Evolutionary conservation across 169 alveolate species (phyloP).

Genomic region (Amoebophrya sp.): DNA sequence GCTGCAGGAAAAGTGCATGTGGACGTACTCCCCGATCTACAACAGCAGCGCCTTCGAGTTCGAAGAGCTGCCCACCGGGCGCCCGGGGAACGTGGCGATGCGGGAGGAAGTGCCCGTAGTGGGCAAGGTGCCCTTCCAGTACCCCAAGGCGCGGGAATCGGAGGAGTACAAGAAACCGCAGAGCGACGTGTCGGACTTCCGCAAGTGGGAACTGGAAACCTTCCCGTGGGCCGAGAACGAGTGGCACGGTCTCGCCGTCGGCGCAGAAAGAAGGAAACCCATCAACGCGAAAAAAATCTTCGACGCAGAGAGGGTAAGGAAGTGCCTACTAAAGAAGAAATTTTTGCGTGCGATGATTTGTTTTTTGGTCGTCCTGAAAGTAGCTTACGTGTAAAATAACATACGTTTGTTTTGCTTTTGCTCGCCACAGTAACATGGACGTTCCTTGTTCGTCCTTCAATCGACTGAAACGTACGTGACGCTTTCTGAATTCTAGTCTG

Average conservation of each 20-base stretch:
- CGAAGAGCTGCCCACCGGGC: not conserved
- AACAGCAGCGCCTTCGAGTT: not conserved
- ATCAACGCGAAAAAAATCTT: not conserved
- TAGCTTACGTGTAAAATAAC: no score
- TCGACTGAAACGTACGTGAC: no score
- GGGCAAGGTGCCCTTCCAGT: not conserved
- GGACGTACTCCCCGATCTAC: slow-evolving; percentile 17
- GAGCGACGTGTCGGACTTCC: not conserved
- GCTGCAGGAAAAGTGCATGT: slow-evolving; percentile 13
- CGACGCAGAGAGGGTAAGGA: not conserved
- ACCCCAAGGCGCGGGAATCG: not conserved
- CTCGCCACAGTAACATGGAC: no score
- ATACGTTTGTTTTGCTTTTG: no score
- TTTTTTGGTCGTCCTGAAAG: no score
- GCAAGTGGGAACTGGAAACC: not conserved
- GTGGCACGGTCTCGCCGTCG: not conserved
- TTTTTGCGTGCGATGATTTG: no score
- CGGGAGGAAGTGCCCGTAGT: not conserved
- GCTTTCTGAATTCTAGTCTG: no score
- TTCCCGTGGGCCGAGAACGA: slow-evolving; percentile 15
- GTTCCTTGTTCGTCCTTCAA: no score
- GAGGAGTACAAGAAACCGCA: not conserved
- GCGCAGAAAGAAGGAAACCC: not conserved
- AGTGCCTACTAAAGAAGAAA: not conserved
- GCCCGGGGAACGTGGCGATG: slow-evolving; percentile 22